phyloP scores from a whole-genome alignment of 2,329 filamentous ascomycete genomes.

The Pseudogymnoascus sp. region DNA sequence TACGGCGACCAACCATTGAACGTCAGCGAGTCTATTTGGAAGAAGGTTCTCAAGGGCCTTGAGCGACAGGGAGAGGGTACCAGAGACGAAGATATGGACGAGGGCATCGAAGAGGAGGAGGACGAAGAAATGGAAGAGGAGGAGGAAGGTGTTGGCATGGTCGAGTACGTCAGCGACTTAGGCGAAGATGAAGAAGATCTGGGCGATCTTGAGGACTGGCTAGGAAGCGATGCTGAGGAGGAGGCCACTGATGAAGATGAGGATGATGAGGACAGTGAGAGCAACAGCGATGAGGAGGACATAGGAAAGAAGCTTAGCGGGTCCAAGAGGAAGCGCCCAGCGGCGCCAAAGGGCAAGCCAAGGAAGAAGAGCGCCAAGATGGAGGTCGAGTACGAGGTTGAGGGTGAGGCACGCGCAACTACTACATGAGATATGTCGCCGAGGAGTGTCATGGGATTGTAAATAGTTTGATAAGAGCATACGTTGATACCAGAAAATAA shows the following conservation, averaged over 20 bases:
- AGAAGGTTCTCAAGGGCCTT: conserved; percentile 86
- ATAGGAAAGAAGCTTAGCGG: conserved; percentile 41
- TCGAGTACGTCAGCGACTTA: conserved; percentile 90
- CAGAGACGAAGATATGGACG: conserved; percentile 80
- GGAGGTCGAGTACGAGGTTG: conserved; percentile 74
- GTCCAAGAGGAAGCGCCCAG: conserved; percentile 36
- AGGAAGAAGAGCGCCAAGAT: conserved; percentile 51
- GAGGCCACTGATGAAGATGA: conserved; percentile 41
- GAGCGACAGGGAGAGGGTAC: conserved; percentile 79
- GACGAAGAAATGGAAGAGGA: conserved; percentile 61
- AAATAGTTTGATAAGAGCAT: background rate
- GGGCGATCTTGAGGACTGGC: conserved; percentile 83
- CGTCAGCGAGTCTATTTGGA: conserved; percentile 92
- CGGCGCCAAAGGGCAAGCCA: conserved; percentile 30
- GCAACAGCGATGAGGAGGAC: conserved; percentile 44
- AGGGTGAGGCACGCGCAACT: conserved; percentile 39
- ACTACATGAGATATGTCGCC: conserved; percentile 24
- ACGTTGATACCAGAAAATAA: conserved; percentile 6
- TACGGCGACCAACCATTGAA: conserved; percentile 94
- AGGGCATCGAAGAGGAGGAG: conserved; percentile 74
- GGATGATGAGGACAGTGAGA: conserved; percentile 46
- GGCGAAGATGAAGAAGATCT: conserved; percentile 77
- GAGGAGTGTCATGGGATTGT: background rate
- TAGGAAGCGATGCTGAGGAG: conserved; percentile 57
- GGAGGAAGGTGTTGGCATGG: conserved; percentile 62